Percentiles rank a stretch among this genome's conserved stretches.
Evolutionary conservation across 495 filamentous ascomycete genomes (phyloP).

Genomic region (Talaromyces proteolyticus): DNA sequence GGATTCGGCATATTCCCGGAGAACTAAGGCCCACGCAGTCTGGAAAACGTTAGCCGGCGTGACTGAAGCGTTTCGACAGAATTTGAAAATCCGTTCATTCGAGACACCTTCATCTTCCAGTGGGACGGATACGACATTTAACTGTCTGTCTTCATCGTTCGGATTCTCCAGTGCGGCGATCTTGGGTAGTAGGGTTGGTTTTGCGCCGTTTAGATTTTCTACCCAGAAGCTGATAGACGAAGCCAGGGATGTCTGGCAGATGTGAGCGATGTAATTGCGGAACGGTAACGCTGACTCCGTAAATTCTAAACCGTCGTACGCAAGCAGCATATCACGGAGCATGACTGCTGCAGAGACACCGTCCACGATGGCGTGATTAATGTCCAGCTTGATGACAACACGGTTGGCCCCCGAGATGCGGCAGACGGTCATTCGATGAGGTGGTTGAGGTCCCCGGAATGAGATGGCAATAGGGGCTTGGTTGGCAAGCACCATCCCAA

Average conservation of each 20-base stretch:
- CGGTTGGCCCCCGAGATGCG: too few species aligned
- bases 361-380: conserved; percentile 35
- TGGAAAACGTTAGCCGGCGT: conserved; percentile 25
- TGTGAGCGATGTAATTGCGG: neutral
- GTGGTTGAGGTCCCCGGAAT: too few species aligned
- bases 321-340: conserved; percentile 1
- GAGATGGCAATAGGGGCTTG: conserved; percentile 31
- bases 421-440: conserved; percentile 31
- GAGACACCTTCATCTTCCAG: conserved; percentile 10
- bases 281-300: conserved; percentile 12
- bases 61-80: conserved; percentile 15
- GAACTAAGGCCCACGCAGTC: conserved; percentile 40
- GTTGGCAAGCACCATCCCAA: conserved; percentile 29
- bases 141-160: too few species aligned
- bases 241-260: too few species aligned
- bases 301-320: conserved; percentile 1
- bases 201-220: neutral
- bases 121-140: too few species aligned
- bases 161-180: too few species aligned
- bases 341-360: conserved; percentile 15
- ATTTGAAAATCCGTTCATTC: neutral
- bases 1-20: conserved; percentile 43
- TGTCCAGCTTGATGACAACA: conserved; percentile 36
- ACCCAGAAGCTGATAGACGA: neutral
- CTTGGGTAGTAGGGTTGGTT: neutral